phyloP scores from a whole-genome alignment of 2,329 filamentous ascomycete species.

The Paraphoma sp. region DNA sequence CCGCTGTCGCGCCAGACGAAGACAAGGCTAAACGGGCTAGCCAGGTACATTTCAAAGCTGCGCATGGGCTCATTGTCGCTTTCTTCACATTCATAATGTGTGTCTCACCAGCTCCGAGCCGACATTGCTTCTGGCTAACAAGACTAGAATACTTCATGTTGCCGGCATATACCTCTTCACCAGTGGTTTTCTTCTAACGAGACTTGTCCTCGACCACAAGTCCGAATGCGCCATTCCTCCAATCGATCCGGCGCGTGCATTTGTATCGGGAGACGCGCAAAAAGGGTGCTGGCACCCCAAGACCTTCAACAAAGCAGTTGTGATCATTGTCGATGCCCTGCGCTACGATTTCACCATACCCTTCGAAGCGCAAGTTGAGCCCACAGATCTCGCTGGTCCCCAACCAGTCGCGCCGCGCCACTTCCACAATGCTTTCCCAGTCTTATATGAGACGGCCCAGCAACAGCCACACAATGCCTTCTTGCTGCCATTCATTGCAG shows the following conservation, averaged over 20 bases:
- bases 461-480: conserved; percentile 82
- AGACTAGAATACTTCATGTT: conserved; percentile 70
- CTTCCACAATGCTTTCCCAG: conserved; percentile 88
- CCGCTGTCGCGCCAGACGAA: conserved; percentile 28
- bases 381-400: conserved; percentile 35
- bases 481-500: conserved; percentile 92
- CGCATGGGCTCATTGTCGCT: conserved; percentile 60
- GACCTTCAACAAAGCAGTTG: conserved; percentile 87
- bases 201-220: conserved; percentile 79
- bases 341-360: conserved; percentile 97
- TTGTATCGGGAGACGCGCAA: conserved; percentile 51
- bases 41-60: conserved; percentile 60
- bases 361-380: conserved; percentile 62
- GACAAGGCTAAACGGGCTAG: conserved; percentile 49
- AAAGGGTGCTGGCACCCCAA: conserved; percentile 95
- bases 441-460: conserved; percentile 82
- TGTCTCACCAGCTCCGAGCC: background rate
- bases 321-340: conserved; percentile 90
- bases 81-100: conserved; percentile 75
- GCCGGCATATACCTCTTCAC: conserved; percentile 91
- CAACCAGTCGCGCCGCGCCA: conserved; percentile 55
- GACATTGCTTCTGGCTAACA: background rate
- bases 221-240: conserved; percentile 80
- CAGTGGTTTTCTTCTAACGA: conserved; percentile 90
- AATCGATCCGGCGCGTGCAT: conserved; percentile 54